Percentiles rank a stretch among this genome's conserved stretches.
Evolutionary conservation across 129 eudicot species (phyloP).

Genomic region (sunflower (Helianthus annuus)): HanXRQr2.0-SUNRISE NC_035439.2:125476121-125476620

Average conservation of each 20-base stretch:
- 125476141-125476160: too few relatives aligned
- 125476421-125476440: constrained; percentile 24
- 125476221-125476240: too few relatives aligned
- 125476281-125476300: not conserved
- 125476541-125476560: constrained; percentile 26
- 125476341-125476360: constrained; percentile 36
- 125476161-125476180: too few relatives aligned
- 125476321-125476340: constrained; percentile 42
- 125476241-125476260: too few relatives aligned
- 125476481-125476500: constrained; percentile 33
- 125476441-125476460: not conserved
- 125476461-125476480: constrained; percentile 8
- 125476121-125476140: too few relatives aligned
- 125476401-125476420: constrained; percentile 8
- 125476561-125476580: constrained; percentile 28
- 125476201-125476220: too few relatives aligned
- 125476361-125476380: constrained; percentile 28
- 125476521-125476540: constrained; percentile 33
- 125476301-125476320: constrained; percentile 34
- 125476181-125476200: too few relatives aligned
- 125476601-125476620: constrained; percentile 26
- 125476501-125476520: constrained; percentile 25
- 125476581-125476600: constrained; percentile 24
- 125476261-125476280: too few relatives aligned
- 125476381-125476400: constrained; percentile 28